Percentiles rank a stretch among this genome's conserved stretches.
These are phyloP conservation scores for Picochlorum sp. DNA, from an alignment of 139 green algal species.

Conservation along the genomic window DNA sequence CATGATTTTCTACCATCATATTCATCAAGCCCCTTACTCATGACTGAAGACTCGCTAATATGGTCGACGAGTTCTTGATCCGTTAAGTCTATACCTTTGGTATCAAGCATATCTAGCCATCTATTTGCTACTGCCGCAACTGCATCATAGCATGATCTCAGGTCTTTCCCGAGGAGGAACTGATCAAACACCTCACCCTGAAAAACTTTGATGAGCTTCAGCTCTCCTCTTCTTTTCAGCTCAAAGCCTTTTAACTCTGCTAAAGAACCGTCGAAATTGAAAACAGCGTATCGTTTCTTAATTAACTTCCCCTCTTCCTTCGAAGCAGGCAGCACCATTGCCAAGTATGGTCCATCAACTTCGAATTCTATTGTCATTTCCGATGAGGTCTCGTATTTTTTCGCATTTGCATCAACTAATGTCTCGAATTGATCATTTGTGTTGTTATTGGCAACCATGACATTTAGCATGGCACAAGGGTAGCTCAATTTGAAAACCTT, in stretches of 20 bases:
- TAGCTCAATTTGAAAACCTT: conserved; percentile 81
- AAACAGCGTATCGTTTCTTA: conserved; percentile 98
- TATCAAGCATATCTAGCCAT: conserved; percentile 97
- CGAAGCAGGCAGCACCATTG: conserved; percentile 88
- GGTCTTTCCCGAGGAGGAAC: conserved; percentile 75
- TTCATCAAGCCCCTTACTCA: conserved; percentile 90
- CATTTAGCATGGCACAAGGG: conserved; percentile 96
- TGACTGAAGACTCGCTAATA: conserved; percentile 86
- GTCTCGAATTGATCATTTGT: conserved; percentile 88
- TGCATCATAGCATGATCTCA: conserved; percentile 83
- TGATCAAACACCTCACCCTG: conserved; percentile 81
- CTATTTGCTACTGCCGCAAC: conserved; percentile 87
- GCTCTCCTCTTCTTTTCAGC: conserved; percentile 91
- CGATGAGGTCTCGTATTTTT: conserved; percentile 56
- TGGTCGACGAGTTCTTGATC: conserved; percentile 85
- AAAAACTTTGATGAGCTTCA: conserved; percentile 99
- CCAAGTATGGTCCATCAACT: conserved; percentile 85
- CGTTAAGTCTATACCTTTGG: conserved; percentile 65
- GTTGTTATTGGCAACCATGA: conserved; percentile 85
- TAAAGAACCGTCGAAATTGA: conserved; percentile 85
- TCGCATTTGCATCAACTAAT: conserved; percentile 40
- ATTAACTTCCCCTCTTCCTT: conserved; percentile 97
- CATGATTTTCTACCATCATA: conserved; percentile 89
- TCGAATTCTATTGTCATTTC: conserved; percentile 99
- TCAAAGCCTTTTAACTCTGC: conserved; percentile 96